These are phyloP conservation scores for Saccharomycopsis olivae DNA, from an alignment of 805 yeast genomes.

Conservation along the genomic window DNA sequence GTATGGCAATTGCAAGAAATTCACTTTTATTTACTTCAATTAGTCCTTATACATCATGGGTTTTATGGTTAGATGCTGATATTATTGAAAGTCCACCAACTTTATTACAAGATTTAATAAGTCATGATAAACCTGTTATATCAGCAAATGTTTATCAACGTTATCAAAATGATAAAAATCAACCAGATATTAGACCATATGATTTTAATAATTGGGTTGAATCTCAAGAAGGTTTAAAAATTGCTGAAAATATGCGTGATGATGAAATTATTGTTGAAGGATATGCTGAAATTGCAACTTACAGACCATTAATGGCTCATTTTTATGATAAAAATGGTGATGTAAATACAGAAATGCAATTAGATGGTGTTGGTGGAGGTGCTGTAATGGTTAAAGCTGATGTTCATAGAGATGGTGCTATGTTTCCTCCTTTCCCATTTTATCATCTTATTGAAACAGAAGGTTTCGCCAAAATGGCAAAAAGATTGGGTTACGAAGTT, in stretches of 20 bases:
- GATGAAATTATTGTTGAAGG: conserved; percentile 96
- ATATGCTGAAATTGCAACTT: conserved; percentile 86
- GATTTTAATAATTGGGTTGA: conserved; percentile 96
- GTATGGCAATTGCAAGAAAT: conserved; percentile 93
- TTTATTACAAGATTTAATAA: conserved; percentile 76
- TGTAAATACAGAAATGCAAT: conserved; percentile 55
- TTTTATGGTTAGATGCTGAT: conserved; percentile 93
- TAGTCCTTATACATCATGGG: conserved; percentile 89
- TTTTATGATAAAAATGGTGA: conserved; percentile 62
- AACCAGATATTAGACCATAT: conserved; percentile 65
- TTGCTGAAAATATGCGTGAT: conserved; percentile 64
- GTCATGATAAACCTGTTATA: conserved; percentile 76
- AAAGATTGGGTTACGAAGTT: conserved; percentile 82
- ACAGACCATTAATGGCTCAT: conserved; percentile 89
- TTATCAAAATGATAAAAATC: conserved; percentile 42
- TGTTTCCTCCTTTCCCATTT: conserved; percentile 98
- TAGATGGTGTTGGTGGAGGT: conserved; percentile 98
- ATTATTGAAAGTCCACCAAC: conserved; percentile 80
- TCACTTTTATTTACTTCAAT: conserved; percentile 81
- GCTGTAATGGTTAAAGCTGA: conserved; percentile 93
- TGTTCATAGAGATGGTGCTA: conserved; percentile 98
- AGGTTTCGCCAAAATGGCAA: conserved; percentile 98
- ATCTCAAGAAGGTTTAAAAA: conserved; percentile 63
- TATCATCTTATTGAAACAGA: conserved; percentile 95
- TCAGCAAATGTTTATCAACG: conserved; percentile 93